Conservation (phyloP, 495 filamentous ascomycete genomes). For the Amphirosellinia nigrospora region DNA sequence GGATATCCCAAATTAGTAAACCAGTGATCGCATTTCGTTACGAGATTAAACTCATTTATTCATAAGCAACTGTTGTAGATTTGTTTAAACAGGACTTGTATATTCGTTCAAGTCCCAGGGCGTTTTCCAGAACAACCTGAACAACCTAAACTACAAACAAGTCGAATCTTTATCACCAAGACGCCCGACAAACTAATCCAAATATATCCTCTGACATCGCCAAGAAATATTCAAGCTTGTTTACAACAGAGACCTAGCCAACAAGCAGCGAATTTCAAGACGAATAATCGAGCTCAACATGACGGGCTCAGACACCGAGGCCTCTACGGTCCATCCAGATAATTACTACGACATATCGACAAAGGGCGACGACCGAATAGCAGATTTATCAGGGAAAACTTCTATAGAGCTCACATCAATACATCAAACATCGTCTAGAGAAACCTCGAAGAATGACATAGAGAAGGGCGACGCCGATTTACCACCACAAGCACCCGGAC, state of each 20-base stretch:
- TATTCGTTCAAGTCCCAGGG: neutral
- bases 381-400: conserved; percentile 12
- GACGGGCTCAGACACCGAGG: conserved; percentile 19
- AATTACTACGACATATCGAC: conserved; percentile 12
- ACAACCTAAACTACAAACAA: no score
- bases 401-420: conserved; percentile 29
- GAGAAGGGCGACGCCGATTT: conserved; percentile 43
- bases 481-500: conserved; percentile 20
- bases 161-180: neutral
- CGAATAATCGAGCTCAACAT: neutral
- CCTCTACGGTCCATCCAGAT: conserved; percentile 29
- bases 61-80: neutral
- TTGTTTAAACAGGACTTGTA: neutral
- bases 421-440: conserved; percentile 39
- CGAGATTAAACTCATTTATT: neutral
- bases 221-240: neutral
- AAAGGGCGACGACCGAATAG: conserved; percentile 19
- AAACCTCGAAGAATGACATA: conserved; percentile 31
- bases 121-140: no score
- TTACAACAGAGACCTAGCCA: neutral
- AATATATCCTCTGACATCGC: neutral
- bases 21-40: no score
- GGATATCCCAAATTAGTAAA: neutral
- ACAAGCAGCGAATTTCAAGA: neutral
- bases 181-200: neutral